Conservation (phyloP, 768 basidiomycete species). For the Suillus lakei region DNA sequence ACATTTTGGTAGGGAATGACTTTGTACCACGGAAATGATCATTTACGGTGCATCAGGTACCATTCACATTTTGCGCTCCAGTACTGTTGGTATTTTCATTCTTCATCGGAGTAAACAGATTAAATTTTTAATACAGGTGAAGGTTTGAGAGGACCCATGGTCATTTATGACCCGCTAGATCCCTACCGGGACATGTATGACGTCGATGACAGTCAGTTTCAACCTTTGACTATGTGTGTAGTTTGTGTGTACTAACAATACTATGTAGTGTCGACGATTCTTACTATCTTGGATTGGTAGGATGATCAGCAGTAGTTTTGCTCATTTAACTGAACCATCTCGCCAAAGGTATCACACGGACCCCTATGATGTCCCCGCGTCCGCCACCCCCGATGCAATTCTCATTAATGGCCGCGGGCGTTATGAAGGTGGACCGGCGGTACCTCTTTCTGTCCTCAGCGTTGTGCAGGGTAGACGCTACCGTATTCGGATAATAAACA, state of each 20-base stretch:
- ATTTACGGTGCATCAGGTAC: neutral
- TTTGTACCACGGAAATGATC: neutral
- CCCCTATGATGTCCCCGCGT: neutral
- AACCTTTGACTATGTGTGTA: neutral
- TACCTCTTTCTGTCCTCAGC: constrained; percentile 35
- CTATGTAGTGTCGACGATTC: constrained; percentile 35
- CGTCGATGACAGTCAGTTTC: constrained; percentile 33
- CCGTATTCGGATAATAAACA: constrained; percentile 41
- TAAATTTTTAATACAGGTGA: constrained; percentile 1
- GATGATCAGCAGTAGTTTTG: constrained; percentile 7
- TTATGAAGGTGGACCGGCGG: constrained; percentile 23
- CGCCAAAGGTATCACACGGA: constrained; percentile 15
- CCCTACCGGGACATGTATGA: constrained; percentile 32
- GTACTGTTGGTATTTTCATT: constrained; percentile 34
- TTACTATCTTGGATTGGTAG: constrained; percentile 31
- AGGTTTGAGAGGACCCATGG: constrained; percentile 30
- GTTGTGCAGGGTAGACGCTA: constrained; percentile 41
- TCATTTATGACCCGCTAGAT: constrained; percentile 45
- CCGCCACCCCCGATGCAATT: constrained; percentile 32
- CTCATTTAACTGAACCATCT: constrained; percentile 8
- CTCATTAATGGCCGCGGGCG: constrained; percentile 49
- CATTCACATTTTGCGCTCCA: constrained; percentile 49
- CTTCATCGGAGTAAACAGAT: neutral
- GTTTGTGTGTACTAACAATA: neutral
- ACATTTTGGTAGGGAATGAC: constrained; percentile 44